Base-by-base conservation (phyloP, 2,329 filamentous ascomycete genomes). In the Phaeosphaeria sp. region DNA sequence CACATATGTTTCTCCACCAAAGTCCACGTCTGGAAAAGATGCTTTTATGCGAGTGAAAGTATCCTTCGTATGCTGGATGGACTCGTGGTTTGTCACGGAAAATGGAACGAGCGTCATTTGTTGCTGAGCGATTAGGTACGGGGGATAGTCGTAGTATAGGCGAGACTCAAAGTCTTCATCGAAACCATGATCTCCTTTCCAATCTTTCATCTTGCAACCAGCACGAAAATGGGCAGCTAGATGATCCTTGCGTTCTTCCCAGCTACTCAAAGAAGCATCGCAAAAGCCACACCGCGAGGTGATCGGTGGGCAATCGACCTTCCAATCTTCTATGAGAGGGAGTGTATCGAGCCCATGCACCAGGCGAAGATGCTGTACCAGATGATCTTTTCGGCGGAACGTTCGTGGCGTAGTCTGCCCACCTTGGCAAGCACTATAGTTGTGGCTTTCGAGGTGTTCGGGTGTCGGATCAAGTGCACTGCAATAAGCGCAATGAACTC, bases 261-360 rank as follows among this genome's bases (percentile, higher is more conserved):
- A 85, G 6, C 70, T 78, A 3, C 67, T 68, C 58, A 84, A 74
- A 1, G 68, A 65, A 25, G 67, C 57, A 4, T 74, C 69, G 57
- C 83, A 85, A 62, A 85, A 84, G 2, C 82, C 82, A 63, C 83
- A 85, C 8, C 79, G 76, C 43, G 78, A 77, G 42, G 79, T 82
- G 53, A 87, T 79, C 33, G 82, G 80, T 9, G 77, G 76, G 15
- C 81, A 80, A 24, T 79, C 78, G 49, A 81, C 80, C 66, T 82
- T 83, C 85, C 85, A 86, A 52, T 86, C 86, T 85, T 92, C 57
- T 85, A 86, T 87, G 76, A 80, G 65, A 78, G 77, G 68, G 82
- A 89, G 75, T 53, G 85, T 80, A 52, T 89, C 89, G 57, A 81
- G 80, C 56, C 80, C 78, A 66, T 87, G 84, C 74, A 86, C 83